These are phyloP conservation scores for Eimeria falciformis DNA, from an alignment of 169 alveolate species.

Conservation along the genomic window DNA sequence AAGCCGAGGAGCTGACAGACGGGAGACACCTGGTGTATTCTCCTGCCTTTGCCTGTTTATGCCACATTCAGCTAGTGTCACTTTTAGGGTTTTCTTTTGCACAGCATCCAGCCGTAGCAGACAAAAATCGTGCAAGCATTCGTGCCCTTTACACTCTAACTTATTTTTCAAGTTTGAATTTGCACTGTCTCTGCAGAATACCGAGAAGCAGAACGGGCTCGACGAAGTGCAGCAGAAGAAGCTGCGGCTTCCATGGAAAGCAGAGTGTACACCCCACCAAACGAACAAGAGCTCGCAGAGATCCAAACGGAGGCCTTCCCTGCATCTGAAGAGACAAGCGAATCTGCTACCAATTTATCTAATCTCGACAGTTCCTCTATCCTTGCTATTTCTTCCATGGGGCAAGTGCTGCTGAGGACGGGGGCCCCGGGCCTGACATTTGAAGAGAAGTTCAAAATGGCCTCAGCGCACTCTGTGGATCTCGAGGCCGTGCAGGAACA, in stretches of 20 bases:
- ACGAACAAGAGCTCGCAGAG: not conserved
- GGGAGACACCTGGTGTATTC: too few relatives aligned
- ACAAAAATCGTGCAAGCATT: too few relatives aligned
- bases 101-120: not conserved
- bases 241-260: slow-evolving; percentile 6
- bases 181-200: slow-evolving; percentile 1
- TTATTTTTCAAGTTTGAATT: too few relatives aligned
- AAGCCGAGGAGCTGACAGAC: too few relatives aligned
- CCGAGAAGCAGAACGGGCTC: not conserved
- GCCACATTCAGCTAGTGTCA: too few relatives aligned
- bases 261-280: not conserved
- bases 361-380: not conserved
- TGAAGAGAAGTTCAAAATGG: slow-evolving; percentile 29
- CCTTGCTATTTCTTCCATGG: slow-evolving; percentile 12
- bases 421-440: slow-evolving; percentile 1
- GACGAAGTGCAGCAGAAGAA: not conserved
- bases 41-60: too few relatives aligned
- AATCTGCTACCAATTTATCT: not conserved
- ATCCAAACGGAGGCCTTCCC: too few relatives aligned
- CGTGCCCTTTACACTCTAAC: too few relatives aligned
- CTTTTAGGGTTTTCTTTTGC: too few relatives aligned
- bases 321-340: not conserved
- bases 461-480: not conserved
- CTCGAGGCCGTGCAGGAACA: slow-evolving; percentile 65
- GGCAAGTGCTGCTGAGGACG: not conserved